Conservation (phyloP, 805 yeast genomes). For the Soucietia sequanensis region DNA sequence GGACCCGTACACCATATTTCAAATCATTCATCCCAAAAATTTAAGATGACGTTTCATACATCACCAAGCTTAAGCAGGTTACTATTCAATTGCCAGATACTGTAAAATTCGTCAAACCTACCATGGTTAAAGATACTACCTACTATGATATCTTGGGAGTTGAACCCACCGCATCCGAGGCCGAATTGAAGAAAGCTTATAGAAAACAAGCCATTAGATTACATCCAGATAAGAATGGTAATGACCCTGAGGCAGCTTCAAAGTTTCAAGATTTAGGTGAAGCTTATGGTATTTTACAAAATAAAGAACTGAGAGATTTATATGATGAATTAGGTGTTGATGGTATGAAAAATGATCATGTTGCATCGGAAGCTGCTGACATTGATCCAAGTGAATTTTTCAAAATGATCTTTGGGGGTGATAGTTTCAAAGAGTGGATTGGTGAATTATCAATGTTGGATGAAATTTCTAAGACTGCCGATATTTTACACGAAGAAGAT, state of each 20-base stretch:
- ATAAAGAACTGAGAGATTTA: slow-evolving; percentile 60
- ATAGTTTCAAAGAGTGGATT: slow-evolving; percentile 67
- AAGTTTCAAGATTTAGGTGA: slow-evolving; percentile 71
- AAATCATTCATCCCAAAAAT: too few species aligned
- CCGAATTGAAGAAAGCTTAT: slow-evolving; percentile 91
- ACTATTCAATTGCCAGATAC: too few species aligned
- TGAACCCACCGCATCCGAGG: slow-evolving; percentile 63
- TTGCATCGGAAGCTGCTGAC: slow-evolving; percentile 67
- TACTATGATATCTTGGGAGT: slow-evolving; percentile 84
- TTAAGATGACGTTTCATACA: too few species aligned
- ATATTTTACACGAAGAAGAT: slow-evolving; percentile 42
- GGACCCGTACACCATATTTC: too few species aligned
- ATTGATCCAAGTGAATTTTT: slow-evolving; percentile 65
- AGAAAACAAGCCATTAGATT: slow-evolving; percentile 83
- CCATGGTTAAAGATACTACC: slow-evolving; percentile 82
- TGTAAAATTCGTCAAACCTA: too few species aligned
- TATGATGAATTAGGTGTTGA: slow-evolving; percentile 79
- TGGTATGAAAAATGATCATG: slow-evolving; percentile 53
- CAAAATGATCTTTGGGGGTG: slow-evolving; percentile 81
- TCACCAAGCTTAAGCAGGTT: too few species aligned
- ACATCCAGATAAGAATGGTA: slow-evolving; percentile 97
- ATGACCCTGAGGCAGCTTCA: slow-evolving; percentile 84
- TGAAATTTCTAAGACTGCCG: slow-evolving; percentile 68
- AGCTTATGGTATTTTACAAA: slow-evolving; percentile 80
- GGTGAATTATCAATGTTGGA: slow-evolving; percentile 61